Base-by-base conservation (phyloP, 2,329 filamentous ascomycete species). In the Talaromyces rugulosus region DNA sequence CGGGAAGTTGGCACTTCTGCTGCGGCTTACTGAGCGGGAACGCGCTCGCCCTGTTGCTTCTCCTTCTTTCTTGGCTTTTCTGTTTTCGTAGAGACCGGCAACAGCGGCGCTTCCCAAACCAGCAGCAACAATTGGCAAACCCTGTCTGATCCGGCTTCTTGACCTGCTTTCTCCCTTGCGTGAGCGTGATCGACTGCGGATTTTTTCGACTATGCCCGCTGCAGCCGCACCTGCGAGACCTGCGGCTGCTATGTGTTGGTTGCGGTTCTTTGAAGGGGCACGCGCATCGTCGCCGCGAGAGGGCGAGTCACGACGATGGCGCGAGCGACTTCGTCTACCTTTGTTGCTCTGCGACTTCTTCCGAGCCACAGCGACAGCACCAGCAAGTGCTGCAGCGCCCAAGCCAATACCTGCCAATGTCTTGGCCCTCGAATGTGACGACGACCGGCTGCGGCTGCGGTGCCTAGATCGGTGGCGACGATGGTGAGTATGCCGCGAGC, bases 211-310 rank as follows among this genome's bases (percentile, higher is more conserved):
- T 34, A 88, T 75, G n/a, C 84, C 86, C 40, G 85, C 86, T 8
- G 85, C 83, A 7, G 85, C 84, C 62, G 86, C 86, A 66, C 82
- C 84, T 27, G 85, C 86, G 58, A 87, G 76, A 64, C 86, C 86
- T 59, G 85, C 86, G 69, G 85, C 82, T 14, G 85, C 85, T 66
- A 85, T 84, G 62, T 83, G 81, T 58, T 82, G 81, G 64, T 85
- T 85, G 62, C 84, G 81, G 11, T n/a, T 54, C 53, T 57, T 58
- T 66, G 73, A 75, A 51, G 75, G 69, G 64, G 77, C 76, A 53
- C 75, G 73, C 40, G 70, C 73, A 65, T 74, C 69, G 62, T 72
- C 71, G 11, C 68, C 69, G 60, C 72, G 66, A 12, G 72, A 68
- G 59, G 73, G 73, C 51, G 71, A 71, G 31, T 70, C 69, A 23